phyloP scores from a whole-genome alignment of 2,329 filamentous ascomycete genomes.

The Malbranchea zuffiana region DNA sequence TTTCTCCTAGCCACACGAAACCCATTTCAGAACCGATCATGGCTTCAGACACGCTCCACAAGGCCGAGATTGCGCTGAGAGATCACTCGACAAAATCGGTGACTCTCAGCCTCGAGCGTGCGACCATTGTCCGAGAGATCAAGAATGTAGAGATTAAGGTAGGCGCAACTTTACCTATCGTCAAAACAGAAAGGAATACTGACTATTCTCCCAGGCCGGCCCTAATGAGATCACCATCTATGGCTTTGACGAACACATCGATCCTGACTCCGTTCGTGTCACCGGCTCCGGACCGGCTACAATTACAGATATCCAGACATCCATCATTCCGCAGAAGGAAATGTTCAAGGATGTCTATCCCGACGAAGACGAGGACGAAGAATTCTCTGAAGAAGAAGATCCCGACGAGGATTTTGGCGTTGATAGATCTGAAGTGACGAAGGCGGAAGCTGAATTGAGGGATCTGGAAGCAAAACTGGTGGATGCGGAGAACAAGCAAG shows the following conservation, averaged over 20 bases:
- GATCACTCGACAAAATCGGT: conserved; percentile 51
- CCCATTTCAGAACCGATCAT: too few relatives aligned
- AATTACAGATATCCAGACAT: conserved; percentile 53
- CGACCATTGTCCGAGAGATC: conserved; percentile 52
- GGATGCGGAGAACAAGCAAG: conserved; percentile 21
- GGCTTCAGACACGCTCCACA: conserved; percentile 13
- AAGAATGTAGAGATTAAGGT: conserved; percentile 42
- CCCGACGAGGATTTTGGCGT: conserved; percentile 20
- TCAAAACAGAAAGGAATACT: not conserved
- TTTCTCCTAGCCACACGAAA: too few relatives aligned
- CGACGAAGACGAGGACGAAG: conserved; percentile 28
- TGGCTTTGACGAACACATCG: conserved; percentile 44
- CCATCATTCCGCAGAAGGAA: conserved; percentile 46
- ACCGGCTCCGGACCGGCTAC: conserved; percentile 48
- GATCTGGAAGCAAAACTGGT: conserved; percentile 24
- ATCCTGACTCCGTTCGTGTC: conserved; percentile 49
- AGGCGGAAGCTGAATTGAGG: conserved; percentile 23
- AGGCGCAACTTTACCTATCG: conserved; percentile 4
- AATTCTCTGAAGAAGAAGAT: conserved; percentile 4
- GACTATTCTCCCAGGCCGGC: conserved; percentile 34
- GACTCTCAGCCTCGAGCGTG: conserved; percentile 51
- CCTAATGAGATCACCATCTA: conserved; percentile 47
- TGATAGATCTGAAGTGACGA: conserved; percentile 15
- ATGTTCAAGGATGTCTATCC: conserved; percentile 46
- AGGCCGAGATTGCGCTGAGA: conserved; percentile 37